Evolutionary conservation across 2,329 filamentous ascomycete genomes (phyloP).

Genomic region (Hypoxylon sp.): DNA sequence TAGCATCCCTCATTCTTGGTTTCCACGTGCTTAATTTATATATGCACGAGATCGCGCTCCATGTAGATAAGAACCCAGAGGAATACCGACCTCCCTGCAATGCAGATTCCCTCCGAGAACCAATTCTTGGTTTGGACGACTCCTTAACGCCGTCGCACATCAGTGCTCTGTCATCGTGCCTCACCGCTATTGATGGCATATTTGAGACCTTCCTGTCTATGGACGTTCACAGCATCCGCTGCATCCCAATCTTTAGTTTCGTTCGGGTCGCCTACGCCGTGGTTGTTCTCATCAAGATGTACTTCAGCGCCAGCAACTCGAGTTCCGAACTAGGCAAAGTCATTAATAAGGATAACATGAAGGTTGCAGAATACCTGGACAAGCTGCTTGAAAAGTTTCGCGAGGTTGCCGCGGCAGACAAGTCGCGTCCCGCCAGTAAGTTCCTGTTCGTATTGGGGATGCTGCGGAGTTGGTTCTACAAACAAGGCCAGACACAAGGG

Average conservation of each 20-base stretch:
- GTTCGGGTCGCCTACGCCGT: constrained; percentile 79
- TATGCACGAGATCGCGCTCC: constrained; percentile 81
- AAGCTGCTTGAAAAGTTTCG: constrained; percentile 76
- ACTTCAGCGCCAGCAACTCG: constrained; percentile 73
- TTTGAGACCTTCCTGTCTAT: constrained; percentile 74
- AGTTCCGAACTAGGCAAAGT: constrained; percentile 76
- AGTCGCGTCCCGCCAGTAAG: constrained; percentile 74
- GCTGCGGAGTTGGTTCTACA: constrained; percentile 76
- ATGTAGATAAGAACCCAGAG: constrained; percentile 71
- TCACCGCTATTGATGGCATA: constrained; percentile 74
- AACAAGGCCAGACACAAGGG: constrained; percentile 55
- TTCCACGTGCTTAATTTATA: constrained; percentile 77
- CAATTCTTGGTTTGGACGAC: constrained; percentile 56
- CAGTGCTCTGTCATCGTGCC: constrained; percentile 74
- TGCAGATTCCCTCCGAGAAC: constrained; percentile 59
- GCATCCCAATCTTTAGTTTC: constrained; percentile 76
- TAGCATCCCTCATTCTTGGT: constrained; percentile 72
- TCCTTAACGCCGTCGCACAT: constrained; percentile 70
- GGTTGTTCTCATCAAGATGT: constrained; percentile 80
- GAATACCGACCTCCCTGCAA: constrained; percentile 59
- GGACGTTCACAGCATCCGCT: constrained; percentile 69
- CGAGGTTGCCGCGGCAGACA: constrained; percentile 71
- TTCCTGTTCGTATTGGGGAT: constrained; percentile 78
- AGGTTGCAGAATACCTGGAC: constrained; percentile 74
- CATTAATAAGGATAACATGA: constrained; percentile 75